Evolutionary conservation across 2,329 filamentous ascomycete genomes (phyloP).

Genomic region (Fusarium marasasianum): DNA sequence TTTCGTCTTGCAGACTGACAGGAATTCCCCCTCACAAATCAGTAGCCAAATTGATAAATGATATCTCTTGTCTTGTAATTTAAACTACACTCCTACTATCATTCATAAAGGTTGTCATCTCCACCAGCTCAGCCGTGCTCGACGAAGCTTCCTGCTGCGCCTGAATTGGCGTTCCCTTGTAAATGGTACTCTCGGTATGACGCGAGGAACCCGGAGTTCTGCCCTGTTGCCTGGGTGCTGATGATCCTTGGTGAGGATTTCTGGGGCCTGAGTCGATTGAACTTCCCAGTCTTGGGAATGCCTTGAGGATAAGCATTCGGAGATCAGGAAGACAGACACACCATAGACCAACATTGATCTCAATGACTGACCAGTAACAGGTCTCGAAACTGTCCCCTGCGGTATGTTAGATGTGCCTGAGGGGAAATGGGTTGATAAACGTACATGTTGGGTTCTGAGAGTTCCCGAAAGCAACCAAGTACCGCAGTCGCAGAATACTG

Average conservation of each 20-base stretch:
- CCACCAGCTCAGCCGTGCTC: slow-evolving; percentile 1
- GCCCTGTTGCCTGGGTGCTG: background rate
- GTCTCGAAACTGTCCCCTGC: background rate
- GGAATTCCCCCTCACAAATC: background rate
- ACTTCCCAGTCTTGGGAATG: background rate
- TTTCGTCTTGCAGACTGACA: no score
- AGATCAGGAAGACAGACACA: slow-evolving; percentile 1
- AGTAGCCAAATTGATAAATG: background rate
- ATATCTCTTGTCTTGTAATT: rapidly evolving
- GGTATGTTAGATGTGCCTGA: background rate
- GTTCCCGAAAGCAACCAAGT: background rate
- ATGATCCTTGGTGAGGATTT: background rate
- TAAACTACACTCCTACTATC: background rate
- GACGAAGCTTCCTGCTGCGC: background rate
- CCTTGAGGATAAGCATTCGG: background rate
- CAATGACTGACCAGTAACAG: background rate
- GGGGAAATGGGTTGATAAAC: background rate
- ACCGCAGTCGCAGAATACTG: slow-evolving; percentile 6
- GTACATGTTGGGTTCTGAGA: slow-evolving; percentile 11
- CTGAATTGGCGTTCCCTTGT: background rate
- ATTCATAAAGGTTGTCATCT: background rate
- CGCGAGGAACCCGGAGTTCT: background rate
- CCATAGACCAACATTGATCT: background rate
- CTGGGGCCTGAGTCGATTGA: background rate
- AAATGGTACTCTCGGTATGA: background rate